Percentiles rank a stretch among this genome's conserved stretches.
These are phyloP conservation scores for Macrolepiota albuminosa DNA, from an alignment of 768 basidiomycete genomes.

Conservation along the genomic window DNA sequence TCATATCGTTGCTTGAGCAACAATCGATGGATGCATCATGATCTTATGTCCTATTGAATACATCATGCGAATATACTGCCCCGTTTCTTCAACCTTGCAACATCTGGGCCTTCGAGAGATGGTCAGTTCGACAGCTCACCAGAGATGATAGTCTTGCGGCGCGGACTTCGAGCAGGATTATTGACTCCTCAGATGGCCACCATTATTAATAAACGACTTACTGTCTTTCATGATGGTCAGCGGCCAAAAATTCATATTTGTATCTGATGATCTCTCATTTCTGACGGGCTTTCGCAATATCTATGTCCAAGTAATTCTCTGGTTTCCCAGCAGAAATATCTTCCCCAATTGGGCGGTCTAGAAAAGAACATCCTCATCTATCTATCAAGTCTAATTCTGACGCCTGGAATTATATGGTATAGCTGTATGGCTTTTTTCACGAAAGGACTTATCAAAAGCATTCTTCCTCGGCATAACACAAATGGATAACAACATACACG, in stretches of 20 bases:
- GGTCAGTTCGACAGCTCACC: background rate
- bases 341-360: background rate
- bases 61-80: background rate
- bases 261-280: background rate
- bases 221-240: background rate
- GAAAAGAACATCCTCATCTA: background rate
- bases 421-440: background rate
- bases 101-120: background rate
- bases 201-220: background rate
- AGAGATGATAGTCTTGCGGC: background rate
- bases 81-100: background rate
- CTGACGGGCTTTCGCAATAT: background rate
- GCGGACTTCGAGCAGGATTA: background rate
- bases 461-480: background rate
- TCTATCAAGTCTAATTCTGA: background rate
- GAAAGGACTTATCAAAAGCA: background rate
- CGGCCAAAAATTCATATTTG: background rate
- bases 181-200: background rate
- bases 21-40: background rate
- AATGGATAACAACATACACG: background rate
- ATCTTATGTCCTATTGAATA: background rate
- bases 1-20: background rate
- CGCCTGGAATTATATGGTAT: background rate
- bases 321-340: background rate
- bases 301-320: background rate